phyloP scores from a whole-genome alignment of 2,329 filamentous ascomycete genomes.

The Cercospora beticola region DNA sequence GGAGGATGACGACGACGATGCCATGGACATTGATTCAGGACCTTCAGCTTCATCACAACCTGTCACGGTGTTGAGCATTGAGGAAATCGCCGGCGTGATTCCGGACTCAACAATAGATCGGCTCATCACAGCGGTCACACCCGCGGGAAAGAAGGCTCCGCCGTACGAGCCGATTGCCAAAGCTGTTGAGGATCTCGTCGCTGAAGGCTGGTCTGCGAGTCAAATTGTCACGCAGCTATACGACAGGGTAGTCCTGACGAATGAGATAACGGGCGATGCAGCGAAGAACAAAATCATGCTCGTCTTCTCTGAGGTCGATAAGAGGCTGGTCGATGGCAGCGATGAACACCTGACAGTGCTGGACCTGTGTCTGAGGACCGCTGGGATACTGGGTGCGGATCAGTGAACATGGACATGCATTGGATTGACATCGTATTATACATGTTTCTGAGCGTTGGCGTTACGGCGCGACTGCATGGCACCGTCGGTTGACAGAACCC shows the following conservation, averaged over 20 bases:
- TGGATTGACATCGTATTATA: too few species aligned
- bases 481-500: too few species aligned
- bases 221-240: constrained; percentile 87
- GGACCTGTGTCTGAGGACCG: constrained; percentile 76
- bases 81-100: constrained; percentile 96
- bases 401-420: not conserved
- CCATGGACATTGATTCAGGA: constrained; percentile 49
- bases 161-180: constrained; percentile 71
- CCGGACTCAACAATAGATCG: constrained; percentile 69
- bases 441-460: too few species aligned
- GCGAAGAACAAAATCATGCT: constrained; percentile 90
- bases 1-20: constrained; percentile 60
- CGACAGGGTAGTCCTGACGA: constrained; percentile 70
- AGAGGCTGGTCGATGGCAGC: constrained; percentile 87
- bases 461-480: too few species aligned
- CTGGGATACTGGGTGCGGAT: constrained; percentile 25
- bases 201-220: constrained; percentile 93
- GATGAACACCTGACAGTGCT: constrained; percentile 92
- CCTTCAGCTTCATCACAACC: constrained; percentile 23
- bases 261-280: constrained; percentile 77
- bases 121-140: constrained; percentile 69
- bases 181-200: constrained; percentile 85
- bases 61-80: constrained; percentile 76
- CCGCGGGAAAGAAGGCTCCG: constrained; percentile 58
- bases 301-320: constrained; percentile 91